Evolutionary conservation across 768 basidiomycete species (phyloP).

Genomic region (Kwoniella heveanensis): DNA sequence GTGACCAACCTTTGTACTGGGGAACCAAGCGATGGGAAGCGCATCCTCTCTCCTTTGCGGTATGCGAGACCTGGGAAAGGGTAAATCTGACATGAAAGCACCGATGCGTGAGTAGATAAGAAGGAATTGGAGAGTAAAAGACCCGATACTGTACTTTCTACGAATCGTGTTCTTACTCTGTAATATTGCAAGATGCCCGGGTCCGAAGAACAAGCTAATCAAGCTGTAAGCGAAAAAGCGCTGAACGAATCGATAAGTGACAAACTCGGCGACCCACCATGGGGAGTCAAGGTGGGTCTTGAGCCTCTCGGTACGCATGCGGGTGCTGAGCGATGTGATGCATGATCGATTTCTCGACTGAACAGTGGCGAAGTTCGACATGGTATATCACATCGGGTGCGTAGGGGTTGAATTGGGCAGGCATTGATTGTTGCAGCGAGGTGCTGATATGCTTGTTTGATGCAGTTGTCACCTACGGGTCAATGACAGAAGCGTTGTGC

Average conservation of each 20-base stretch:
- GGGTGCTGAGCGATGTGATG: background rate
- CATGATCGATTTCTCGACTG: background rate
- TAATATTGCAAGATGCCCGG: background rate
- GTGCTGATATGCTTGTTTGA: too few relatives aligned
- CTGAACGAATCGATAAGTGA: background rate
- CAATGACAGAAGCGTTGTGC: conserved; percentile 24
- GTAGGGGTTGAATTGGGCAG: background rate
- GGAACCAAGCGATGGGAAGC: too few relatives aligned
- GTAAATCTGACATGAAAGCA: too few relatives aligned
- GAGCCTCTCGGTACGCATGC: too few relatives aligned
- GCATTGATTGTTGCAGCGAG: too few relatives aligned
- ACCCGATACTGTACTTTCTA: too few relatives aligned
- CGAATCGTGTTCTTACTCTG: too few relatives aligned
- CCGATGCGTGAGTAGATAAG: too few relatives aligned
- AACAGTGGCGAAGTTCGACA: conserved; percentile 11
- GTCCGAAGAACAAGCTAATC: background rate
- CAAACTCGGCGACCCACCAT: background rate
- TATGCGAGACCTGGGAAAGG: too few relatives aligned
- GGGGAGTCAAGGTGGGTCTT: conserved; percentile 4
- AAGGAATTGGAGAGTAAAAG: too few relatives aligned
- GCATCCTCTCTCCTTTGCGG: too few relatives aligned
- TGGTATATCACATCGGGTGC: conserved; percentile 11
- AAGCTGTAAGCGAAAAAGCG: background rate
- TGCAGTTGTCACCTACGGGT: conserved; percentile 29
- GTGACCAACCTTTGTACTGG: too few relatives aligned